A percentile compares a stretch with the other conserved stretches of the same genome.
phyloP scores from a whole-genome alignment of 805 yeast genomes.

The Saturnispora saitoi region DNA sequence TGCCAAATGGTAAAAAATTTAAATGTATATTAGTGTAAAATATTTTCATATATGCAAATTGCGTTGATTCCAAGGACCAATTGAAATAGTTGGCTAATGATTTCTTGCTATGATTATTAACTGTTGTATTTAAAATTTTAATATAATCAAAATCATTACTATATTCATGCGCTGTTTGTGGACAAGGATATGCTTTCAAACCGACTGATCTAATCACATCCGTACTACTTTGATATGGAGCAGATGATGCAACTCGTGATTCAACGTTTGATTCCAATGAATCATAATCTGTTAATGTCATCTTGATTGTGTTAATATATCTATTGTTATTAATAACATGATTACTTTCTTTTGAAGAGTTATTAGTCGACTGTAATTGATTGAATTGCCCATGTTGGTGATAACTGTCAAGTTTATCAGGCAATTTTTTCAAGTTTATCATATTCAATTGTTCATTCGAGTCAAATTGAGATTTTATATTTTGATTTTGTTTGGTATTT shows the following conservation, averaged over 20 bases:
- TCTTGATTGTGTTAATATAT: slow-evolving; percentile 6
- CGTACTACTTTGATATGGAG: slow-evolving; percentile 8
- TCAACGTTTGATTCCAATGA: background rate
- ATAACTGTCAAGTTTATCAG: too few relatives aligned
- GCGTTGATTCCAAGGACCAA: slow-evolving; percentile 26
- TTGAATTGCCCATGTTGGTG: too few relatives aligned
- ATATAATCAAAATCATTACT: slow-evolving; percentile 20
- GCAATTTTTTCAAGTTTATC: too few relatives aligned
- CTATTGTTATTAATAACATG: background rate
- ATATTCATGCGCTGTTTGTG: background rate
- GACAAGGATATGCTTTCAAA: slow-evolving; percentile 7
- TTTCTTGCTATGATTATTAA: slow-evolving; percentile 20
- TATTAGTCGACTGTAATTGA: background rate
- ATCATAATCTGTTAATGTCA: background rate
- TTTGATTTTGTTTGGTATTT: background rate
- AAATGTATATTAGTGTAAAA: slow-evolving; percentile 29
- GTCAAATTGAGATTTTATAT: too few relatives aligned
- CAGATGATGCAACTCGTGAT: background rate
- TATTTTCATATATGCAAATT: slow-evolving; percentile 26
- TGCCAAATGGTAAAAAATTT: slow-evolving; percentile 30
- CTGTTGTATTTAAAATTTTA: slow-evolving; percentile 23
- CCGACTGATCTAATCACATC: slow-evolving; percentile 6
- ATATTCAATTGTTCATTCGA: too few relatives aligned
- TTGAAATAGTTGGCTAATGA: slow-evolving; percentile 25
- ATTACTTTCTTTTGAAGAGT: background rate